Evolutionary conservation across 371 early-diverging fungal species (phyloP).

Genomic region (Mucor mucedo): DNA sequence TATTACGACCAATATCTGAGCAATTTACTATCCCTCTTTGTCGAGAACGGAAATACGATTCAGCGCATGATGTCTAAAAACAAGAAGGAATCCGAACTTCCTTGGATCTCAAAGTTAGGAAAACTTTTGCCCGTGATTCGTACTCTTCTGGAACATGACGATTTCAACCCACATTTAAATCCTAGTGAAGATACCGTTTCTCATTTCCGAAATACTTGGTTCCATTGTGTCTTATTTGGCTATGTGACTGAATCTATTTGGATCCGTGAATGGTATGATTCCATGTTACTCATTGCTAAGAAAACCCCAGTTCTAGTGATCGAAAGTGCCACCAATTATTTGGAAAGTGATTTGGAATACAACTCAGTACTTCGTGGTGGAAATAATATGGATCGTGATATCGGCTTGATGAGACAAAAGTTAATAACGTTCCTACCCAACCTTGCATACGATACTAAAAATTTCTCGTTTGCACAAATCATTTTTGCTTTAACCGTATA

Average conservation of each 20-base stretch:
- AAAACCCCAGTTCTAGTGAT: constrained; percentile 88
- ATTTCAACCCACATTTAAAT: constrained; percentile 65
- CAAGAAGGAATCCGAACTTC: constrained; percentile 57
- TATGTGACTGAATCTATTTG: constrained; percentile 78
- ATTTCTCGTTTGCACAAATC: constrained; percentile 72
- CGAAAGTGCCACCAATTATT: constrained; percentile 72
- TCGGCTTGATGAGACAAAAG: constrained; percentile 37
- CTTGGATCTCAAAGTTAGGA: constrained; percentile 67
- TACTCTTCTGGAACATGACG: constrained; percentile 62
- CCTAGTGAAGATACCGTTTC: constrained; percentile 69
- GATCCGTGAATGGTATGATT: constrained; percentile 77
- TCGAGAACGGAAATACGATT: constrained; percentile 74
- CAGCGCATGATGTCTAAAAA: constrained; percentile 56
- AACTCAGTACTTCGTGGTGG: constrained; percentile 82
- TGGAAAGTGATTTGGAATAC: constrained; percentile 90
- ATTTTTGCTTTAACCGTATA: constrained; percentile 86
- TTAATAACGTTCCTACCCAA: constrained; percentile 41
- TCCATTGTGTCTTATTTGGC: constrained; percentile 81
- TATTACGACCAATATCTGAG: constrained; percentile 61
- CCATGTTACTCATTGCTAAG: constrained; percentile 74
- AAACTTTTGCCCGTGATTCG: constrained; percentile 70
- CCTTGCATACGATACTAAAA: constrained; percentile 62
- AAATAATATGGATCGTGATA: constrained; percentile 61
- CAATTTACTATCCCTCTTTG: constrained; percentile 65
- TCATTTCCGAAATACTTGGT: constrained; percentile 90